Evolutionary conservation across 192 early-diverging fungal genomes (phyloP).

Genomic region (Backusella mclennaniae): DNA sequence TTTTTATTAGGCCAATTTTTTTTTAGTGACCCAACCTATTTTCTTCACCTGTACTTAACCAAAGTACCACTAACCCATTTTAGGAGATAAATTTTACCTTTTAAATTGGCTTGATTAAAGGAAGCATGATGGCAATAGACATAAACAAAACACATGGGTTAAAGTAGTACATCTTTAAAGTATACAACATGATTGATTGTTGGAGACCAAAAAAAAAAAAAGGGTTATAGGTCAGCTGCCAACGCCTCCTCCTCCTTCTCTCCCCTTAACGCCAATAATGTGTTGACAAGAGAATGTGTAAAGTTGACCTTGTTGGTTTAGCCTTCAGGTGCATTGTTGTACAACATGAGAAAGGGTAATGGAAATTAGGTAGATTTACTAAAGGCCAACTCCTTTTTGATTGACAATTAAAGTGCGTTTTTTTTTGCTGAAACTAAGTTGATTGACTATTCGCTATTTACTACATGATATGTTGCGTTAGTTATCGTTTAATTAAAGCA

Average conservation of each 20-base stretch:
- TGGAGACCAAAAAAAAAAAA: not conserved
- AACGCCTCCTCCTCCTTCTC: not conserved
- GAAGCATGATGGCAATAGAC: too few species aligned
- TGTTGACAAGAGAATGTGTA: not conserved
- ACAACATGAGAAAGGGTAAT: not conserved
- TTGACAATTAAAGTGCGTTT: not conserved
- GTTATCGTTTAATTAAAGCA: not conserved
- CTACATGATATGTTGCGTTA: not conserved
- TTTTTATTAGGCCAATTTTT: too few species aligned
- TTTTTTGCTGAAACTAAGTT: not conserved
- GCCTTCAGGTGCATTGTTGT: not conserved
- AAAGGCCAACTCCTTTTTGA: not conserved
- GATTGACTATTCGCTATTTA: not conserved
- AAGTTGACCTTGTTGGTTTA: too few species aligned
- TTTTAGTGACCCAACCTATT: too few species aligned
- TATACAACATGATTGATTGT: too few species aligned
- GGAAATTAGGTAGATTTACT: too few species aligned
- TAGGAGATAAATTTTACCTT: too few species aligned
- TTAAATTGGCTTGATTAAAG: too few species aligned
- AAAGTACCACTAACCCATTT: too few species aligned
- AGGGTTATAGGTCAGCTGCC: not conserved
- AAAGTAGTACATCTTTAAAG: too few species aligned
- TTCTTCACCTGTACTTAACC: too few species aligned
- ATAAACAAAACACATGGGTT: too few species aligned
- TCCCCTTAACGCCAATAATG: not conserved